Base-by-base conservation (phyloP, 2,329 filamentous ascomycete genomes). In the Talaromyces amestolkiae region DNA sequence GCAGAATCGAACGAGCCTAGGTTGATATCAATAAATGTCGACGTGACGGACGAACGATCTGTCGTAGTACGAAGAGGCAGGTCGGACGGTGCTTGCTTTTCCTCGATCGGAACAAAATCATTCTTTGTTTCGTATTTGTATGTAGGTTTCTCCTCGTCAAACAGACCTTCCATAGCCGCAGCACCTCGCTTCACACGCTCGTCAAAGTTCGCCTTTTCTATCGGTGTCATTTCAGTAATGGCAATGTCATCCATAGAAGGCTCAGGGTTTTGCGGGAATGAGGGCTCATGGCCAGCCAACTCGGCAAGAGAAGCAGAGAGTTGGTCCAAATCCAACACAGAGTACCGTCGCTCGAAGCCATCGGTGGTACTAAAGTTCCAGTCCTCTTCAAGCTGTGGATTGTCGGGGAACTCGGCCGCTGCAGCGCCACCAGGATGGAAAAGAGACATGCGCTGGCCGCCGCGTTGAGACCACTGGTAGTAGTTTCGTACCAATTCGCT, bases 311-410 rank as follows among this genome's bases (percentile, higher is more conserved):
- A 82, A 60, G 83, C 81, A 15, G 76, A 75, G 43, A 83, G 74
- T 65, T 82, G 76, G 68, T 82, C 77, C 9, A 81, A 68, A 67
- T 80, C 76, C 56, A 83, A 78, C 49, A 82, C 77, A 2, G 82
- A 83, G 58, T 82, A 81, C 39, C 81, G 73, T 64, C 80, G 78
- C 67, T 88, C 84, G 68, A 88, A 88, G 15, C 85, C 83, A 68
- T 86, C 85, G 2, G 86, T 87, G 5, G 85, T 87, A 69, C 86
- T 88, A 72, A 89, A 89, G 65, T 87, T 88, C 87, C 87, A 89
- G 67, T 87, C 85, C 47, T 86, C 83, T 3, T 82, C 79, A 0
- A 79, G 73, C 1, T 49, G 47, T 7, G 77, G 72, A 31, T 80
- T 77, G 13, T 72, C 80, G 33, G 83, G 81, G 35, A 83, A 75